Evolutionary conservation across 78 protist genomes (phyloP), one percentile per base, ranked within the genome.

Genomic region (Dictyostelium purpureum): DNA sequence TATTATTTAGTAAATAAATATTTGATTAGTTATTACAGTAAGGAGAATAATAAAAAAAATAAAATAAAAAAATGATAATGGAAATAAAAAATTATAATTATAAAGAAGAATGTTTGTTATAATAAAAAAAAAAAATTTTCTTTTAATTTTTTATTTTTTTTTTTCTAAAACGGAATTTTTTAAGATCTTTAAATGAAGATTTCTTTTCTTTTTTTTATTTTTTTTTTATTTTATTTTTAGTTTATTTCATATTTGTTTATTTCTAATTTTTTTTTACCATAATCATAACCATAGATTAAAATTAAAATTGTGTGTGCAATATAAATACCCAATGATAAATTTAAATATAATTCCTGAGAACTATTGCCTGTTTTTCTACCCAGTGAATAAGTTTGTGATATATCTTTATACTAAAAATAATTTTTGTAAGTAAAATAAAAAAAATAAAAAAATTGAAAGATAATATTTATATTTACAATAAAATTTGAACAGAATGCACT

Each of bases 331-430:
- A 82, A 56, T 9, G 70, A 57, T 12, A 82, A 38, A 33, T 69
- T 77, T 28, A 82, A 42, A 40, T 43, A 35, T 24, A 82, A 28
- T 56, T 82, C 90, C 38, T 70, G 90, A 31, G 63, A 42, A 37
- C 67, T 52, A 38, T 76, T 45, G 5, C 79, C 79, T n/a, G n/a
- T n/a, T 54, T 70, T 47, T 70, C 71, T 82, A 28, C 90, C 90
- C 35, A 82, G 35, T n/a, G 21, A 40, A n/a, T 16, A 26, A 16
- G 70, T 70, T 40, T 69, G 78, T 2, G 57, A 19, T 12, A 82
- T 82, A 54, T 82, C 90, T 28, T 69, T 82, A 70, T 82, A 82
- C 90, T 79, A n/a, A n/a, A n/a, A n/a, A n/a, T n/a, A n/a, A n/a
- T n/a, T n/a, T n/a, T n/a, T n/a, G n/a, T n/a, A n/a, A n/a, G 43